Base-by-base conservation (phyloP, 2,329 filamentous ascomycete species). In the Septoria linicola region DNA sequence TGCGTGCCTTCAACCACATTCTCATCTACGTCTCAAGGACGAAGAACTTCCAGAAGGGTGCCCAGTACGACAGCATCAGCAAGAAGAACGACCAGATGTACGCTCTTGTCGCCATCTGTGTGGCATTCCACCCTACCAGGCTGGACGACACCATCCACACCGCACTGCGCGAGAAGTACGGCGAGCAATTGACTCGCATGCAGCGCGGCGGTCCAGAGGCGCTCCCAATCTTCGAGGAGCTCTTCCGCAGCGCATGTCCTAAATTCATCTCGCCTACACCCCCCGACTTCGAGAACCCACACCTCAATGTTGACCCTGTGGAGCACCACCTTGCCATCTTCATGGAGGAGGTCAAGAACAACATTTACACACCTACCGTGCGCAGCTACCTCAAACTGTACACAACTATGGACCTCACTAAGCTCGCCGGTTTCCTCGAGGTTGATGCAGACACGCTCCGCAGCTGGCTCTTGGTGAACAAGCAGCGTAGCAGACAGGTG, bases 1-100 rank as follows among this genome's bases (percentile, higher is more conserved):
- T 99, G 77, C 90, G 92, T 81, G 96, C 96, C 87, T 99, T 99
- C 84, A 95, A 89, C 80, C 93, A 99, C 82, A 99, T 99, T 74
- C 84, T 99, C 66, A 87, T 99, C 76, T 99, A 97, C 76, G 91
- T 99, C 62, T 96, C 90, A 63, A 82, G 93, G 67, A 99, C 93
- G 70, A 99, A 99, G 88, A 97, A 97, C 81, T 97, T 97, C 84
- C 93, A 99, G 77, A 99, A 97, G 85, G 95, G 91, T 72, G 87
- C 88, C 21, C 88, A 96, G 77, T 97, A 96, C 78, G 93, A 99
- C 74, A 95, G 89, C 59, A 96, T 97, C 74, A 91, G 89, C 67
- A 99, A 99, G 87, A 97, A 97, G 85, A 97, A 96, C 74, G 93
- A 99, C 74, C 93, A 99, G 80, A 97, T 99, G 92, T 96, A 96